Conservation (phyloP, 805 yeast species). For the Kuraishia floccosa region DNA sequence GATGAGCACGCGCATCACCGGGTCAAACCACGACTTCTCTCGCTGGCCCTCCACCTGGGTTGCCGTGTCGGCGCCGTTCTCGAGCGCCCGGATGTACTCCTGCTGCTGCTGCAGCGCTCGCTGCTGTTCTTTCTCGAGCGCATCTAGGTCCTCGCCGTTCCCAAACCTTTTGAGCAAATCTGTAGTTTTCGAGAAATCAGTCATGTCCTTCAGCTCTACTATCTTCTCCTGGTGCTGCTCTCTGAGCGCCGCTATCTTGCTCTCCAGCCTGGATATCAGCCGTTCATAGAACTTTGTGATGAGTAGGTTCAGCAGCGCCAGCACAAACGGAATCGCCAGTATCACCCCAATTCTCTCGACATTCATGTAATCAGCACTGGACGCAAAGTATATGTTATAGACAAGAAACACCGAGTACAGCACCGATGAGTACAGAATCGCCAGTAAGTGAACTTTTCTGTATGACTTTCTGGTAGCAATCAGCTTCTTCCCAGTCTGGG, state of each 20-base stretch:
- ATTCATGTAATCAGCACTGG: too few species aligned
- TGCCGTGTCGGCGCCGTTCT: slow-evolving; percentile 16
- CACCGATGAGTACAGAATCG: too few species aligned
- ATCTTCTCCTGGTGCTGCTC: slow-evolving; percentile 24
- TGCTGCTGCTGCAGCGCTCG: slow-evolving; percentile 27
- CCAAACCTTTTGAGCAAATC: slow-evolving; percentile 56
- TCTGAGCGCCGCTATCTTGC: slow-evolving; percentile 12
- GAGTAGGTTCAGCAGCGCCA: slow-evolving; percentile 6
- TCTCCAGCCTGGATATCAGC: slow-evolving; percentile 11
- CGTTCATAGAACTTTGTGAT: slow-evolving; percentile 8
- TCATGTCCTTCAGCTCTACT: slow-evolving; percentile 27
- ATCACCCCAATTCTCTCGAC: slow-evolving; percentile 2
- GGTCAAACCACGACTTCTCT: too few species aligned
- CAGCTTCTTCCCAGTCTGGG: slow-evolving; percentile 11
- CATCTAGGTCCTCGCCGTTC: slow-evolving; percentile 35
- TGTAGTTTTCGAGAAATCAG: slow-evolving; percentile 68
- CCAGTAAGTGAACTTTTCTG: too few species aligned
- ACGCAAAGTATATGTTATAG: not conserved
- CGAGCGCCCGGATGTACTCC: slow-evolving; percentile 22
- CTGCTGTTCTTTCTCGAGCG: slow-evolving; percentile 28
- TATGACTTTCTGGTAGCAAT: too few species aligned
- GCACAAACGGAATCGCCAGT: slow-evolving; percentile 7
- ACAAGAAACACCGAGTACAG: too few species aligned
- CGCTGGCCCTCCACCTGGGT: too few species aligned
- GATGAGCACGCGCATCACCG: slow-evolving; percentile 27